A percentile compares a stretch with the other conserved stretches of the same genome.
Evolutionary conservation across 441 rosid genomes (phyloP).

Genomic region (Pelargonium citronellum): DNA sequence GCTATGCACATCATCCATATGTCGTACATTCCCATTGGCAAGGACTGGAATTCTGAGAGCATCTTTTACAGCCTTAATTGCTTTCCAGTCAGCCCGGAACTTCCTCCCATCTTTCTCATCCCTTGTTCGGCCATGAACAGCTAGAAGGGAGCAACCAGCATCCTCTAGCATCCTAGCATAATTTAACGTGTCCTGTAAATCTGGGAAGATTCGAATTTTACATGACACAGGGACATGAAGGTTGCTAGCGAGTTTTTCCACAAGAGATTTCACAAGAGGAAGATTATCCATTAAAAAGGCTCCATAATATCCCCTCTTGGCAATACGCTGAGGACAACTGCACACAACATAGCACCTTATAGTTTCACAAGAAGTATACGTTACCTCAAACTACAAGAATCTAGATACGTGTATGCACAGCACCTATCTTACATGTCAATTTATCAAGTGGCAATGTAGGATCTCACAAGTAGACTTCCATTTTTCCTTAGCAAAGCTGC

Average conservation of each 20-base stretch:
- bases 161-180: slow-evolving; percentile 88
- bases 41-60: slow-evolving; percentile 69
- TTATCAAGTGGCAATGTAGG: neutral
- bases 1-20: slow-evolving; percentile 57
- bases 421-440: neutral
- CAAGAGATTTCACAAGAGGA: slow-evolving; percentile 68
- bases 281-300: slow-evolving; percentile 94
- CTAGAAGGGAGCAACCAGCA: slow-evolving; percentile 84
- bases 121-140: slow-evolving; percentile 84
- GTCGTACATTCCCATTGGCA: slow-evolving; percentile 81
- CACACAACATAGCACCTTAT: slow-evolving; percentile 3
- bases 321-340: slow-evolving; percentile 93
- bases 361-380: too few species aligned
- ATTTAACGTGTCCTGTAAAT: slow-evolving; percentile 56
- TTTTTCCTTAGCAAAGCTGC: neutral
- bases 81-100: slow-evolving; percentile 65
- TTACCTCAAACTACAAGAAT: too few species aligned
- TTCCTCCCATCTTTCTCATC: slow-evolving; percentile 80
- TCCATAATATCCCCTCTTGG: slow-evolving; percentile 73
- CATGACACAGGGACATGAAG: slow-evolving; percentile 75
- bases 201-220: slow-evolving; percentile 76
- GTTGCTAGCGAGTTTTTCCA: slow-evolving; percentile 57
- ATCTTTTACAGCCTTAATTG: slow-evolving; percentile 63
- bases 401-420: neutral
- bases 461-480: neutral